Evolutionary conservation across 208 protist species (phyloP).

Genomic region (Crithidia sp.): DNA sequence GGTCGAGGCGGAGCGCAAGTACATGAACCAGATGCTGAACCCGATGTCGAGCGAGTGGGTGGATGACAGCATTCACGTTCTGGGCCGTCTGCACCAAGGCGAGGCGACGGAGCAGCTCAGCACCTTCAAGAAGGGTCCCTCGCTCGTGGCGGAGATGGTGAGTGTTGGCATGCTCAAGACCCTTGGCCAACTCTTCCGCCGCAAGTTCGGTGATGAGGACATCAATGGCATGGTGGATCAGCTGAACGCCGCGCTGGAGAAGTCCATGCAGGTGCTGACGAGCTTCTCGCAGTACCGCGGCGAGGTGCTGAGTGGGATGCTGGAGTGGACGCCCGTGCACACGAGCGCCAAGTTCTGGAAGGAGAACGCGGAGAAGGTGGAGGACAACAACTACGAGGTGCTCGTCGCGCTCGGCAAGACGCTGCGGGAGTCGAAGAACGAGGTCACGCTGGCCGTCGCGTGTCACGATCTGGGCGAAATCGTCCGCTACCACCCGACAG

Average conservation of each 20-base stretch:
- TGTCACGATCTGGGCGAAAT: constrained; percentile 95
- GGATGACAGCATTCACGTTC: constrained; percentile 42
- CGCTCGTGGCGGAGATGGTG: constrained; percentile 90
- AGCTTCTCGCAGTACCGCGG: constrained; percentile 93
- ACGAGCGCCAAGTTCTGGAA: constrained; percentile 94
- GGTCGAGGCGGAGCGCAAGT: constrained; percentile 76
- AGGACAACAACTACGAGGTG: constrained; percentile 91
- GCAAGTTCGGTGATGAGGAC: constrained; percentile 93
- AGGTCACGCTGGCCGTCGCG: constrained; percentile 79
- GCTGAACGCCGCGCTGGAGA: constrained; percentile 71
- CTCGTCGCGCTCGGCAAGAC: constrained; percentile 87
- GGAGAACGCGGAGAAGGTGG: constrained; percentile 90
- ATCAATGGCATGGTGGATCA: constrained; percentile 76
- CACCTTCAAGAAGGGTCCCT: constrained; percentile 57
- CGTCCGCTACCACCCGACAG: constrained; percentile 91
- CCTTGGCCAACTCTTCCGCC: constrained; percentile 70
- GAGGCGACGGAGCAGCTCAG: constrained; percentile 24
- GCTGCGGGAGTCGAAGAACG: constrained; percentile 65
- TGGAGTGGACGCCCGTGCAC: constrained; percentile 94
- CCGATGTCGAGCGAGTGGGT: constrained; percentile 51
- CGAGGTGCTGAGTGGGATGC: constrained; percentile 85
- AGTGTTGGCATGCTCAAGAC: constrained; percentile 92
- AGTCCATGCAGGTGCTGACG: constrained; percentile 90
- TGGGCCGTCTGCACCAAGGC: constrained; percentile 46
- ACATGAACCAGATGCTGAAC: constrained; percentile 58